These are phyloP conservation scores for Colletotrichum chrysophilum DNA, from an alignment of 2,329 filamentous ascomycete species.

Conservation along the genomic window DNA sequence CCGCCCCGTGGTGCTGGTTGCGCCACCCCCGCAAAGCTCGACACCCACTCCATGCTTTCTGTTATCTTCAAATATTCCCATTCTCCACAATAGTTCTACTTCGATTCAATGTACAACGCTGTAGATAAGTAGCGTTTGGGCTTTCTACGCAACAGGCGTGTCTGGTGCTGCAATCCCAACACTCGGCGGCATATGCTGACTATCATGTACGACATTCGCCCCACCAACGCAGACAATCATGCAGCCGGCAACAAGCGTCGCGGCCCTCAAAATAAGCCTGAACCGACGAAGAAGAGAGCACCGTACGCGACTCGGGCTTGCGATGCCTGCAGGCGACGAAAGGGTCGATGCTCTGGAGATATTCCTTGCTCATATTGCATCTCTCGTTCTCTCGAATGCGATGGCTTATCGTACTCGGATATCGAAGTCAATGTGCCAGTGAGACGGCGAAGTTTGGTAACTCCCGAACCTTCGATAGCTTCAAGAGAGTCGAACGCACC, in stretches of 20 bases:
- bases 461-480: not conserved
- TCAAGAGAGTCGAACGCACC: not conserved
- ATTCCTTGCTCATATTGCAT: slow-evolving; percentile 24
- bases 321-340: slow-evolving; percentile 26
- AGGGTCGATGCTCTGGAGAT: slow-evolving; percentile 26
- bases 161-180: not conserved
- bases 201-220: not conserved
- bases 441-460: not conserved
- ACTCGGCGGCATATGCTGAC: not conserved
- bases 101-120: not conserved
- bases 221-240: not conserved
- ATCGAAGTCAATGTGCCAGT: not conserved
- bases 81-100: not conserved
- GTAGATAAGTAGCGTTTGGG: not conserved
- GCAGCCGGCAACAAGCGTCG: not conserved
- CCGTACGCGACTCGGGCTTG: slow-evolving; percentile 25
- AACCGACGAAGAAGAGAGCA: slow-evolving; percentile 14
- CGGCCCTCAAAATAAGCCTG: not conserved
- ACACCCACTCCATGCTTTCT: not conserved
- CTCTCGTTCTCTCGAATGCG: slow-evolving; percentile 17
- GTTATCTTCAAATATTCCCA: not conserved
- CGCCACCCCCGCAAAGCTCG: not conserved
- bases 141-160: not conserved
- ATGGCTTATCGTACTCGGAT: not conserved
- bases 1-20: not conserved